Conservation (phyloP, 2,329 filamentous ascomycete species). For the Nannizziopsis arthrosporioides region DNA sequence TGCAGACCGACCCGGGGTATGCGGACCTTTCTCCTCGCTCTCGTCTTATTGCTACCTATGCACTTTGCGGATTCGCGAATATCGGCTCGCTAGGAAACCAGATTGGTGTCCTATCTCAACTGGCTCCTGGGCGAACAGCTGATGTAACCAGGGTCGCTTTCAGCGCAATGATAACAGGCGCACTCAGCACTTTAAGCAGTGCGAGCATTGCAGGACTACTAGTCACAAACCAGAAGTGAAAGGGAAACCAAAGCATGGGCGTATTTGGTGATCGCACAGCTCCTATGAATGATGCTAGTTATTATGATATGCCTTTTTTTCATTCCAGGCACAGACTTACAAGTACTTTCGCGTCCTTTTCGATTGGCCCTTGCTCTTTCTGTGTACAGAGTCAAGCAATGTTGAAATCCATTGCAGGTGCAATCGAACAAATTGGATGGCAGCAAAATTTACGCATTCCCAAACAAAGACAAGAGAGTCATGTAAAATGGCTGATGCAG, state of each 20-base stretch:
- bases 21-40: constrained; percentile 55
- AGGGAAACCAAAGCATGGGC: not conserved
- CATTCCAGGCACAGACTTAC: too few species aligned
- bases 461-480: too few species aligned
- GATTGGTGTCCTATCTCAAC: constrained; percentile 74
- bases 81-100: constrained; percentile 79
- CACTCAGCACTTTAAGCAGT: constrained; percentile 66
- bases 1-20: constrained; percentile 45
- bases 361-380: too few species aligned
- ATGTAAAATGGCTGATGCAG: too few species aligned
- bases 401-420: too few species aligned
- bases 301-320: too few species aligned
- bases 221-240: constrained; percentile 42
- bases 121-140: constrained; percentile 60
- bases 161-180: constrained; percentile 65
- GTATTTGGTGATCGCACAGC: not conserved
- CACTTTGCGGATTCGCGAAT: constrained; percentile 72
- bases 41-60: constrained; percentile 72
- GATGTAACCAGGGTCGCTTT: constrained; percentile 66
- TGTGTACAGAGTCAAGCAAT: too few species aligned
- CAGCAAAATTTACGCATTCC: too few species aligned
- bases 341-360: too few species aligned
- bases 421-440: too few species aligned
- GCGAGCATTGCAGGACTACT: constrained; percentile 69
- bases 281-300: not conserved